phyloP scores from a whole-genome alignment of 2,329 filamentous ascomycete species.

The Stachybotrys echinatus region DNA sequence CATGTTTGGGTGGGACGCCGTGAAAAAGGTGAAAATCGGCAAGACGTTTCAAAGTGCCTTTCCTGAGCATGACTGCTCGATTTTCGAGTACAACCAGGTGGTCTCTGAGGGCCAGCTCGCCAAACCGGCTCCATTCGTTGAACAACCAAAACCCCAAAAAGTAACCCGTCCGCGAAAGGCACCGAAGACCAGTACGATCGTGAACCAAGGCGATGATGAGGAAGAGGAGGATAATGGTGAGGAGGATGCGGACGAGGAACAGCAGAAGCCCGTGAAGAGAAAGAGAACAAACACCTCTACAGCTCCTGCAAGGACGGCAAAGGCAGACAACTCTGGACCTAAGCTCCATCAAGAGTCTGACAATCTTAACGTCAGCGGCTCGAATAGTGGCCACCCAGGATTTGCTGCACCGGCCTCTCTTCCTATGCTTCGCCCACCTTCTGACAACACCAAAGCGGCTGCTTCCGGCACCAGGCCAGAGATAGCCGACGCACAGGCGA shows the following conservation, averaged over 20 bases:
- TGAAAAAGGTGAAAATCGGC: not conserved
- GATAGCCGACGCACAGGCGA: too few species aligned
- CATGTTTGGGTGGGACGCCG: not conserved
- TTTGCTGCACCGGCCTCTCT: too few species aligned
- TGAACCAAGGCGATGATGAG: not conserved
- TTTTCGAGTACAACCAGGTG: not conserved
- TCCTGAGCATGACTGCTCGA: not conserved
- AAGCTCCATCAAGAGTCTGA: too few species aligned
- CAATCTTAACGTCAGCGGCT: too few species aligned
- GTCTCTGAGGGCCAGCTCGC: not conserved
- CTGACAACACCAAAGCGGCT: too few species aligned
- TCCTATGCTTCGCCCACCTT: too few species aligned
- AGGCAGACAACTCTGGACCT: too few species aligned
- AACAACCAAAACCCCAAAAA: not conserved
- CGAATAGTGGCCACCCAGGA: too few species aligned
- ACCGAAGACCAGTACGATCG: not conserved
- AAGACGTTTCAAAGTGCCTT: not conserved
- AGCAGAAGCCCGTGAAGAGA: not conserved
- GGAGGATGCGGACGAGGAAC: not conserved
- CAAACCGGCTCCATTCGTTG: not conserved
- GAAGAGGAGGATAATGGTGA: not conserved
- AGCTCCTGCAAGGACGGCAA: too few species aligned
- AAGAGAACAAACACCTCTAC: not conserved
- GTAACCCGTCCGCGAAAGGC: not conserved
- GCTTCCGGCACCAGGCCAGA: too few species aligned